Percentiles rank a stretch among this genome's conserved stretches.
Evolutionary conservation across 176 grass and related monocot genomes (phyloP).

Genomic region (Eleusine coracana): DNA sequence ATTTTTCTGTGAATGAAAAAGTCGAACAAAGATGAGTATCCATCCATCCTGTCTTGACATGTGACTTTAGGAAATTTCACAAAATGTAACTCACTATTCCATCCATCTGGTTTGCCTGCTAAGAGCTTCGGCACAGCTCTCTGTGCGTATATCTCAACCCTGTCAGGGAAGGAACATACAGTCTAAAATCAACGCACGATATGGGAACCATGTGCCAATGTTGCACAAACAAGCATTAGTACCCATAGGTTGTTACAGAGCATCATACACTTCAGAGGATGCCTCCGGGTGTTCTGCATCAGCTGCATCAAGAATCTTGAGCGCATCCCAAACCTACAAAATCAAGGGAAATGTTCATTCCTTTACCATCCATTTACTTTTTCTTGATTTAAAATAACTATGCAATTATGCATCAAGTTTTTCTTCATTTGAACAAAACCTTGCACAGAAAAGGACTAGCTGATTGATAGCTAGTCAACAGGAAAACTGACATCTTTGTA

Average conservation of each 20-base stretch:
- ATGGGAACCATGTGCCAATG: neutral
- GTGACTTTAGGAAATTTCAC: conserved; percentile 19
- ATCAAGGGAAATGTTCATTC: neutral
- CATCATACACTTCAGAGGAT: conserved; percentile 64
- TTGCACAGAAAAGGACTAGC: neutral
- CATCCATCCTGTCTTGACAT: neutral
- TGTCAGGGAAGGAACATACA: conserved; percentile 2
- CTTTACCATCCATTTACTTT: neutral
- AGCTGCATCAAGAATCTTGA: conserved; percentile 74
- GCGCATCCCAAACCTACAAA: conserved; percentile 69
- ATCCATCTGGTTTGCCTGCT: conserved; percentile 72
- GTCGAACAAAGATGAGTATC: neutral
- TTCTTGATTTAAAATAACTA: neutral
- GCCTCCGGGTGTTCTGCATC: conserved; percentile 61
- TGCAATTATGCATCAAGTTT: neutral
- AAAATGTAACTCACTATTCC: conserved; percentile 74
- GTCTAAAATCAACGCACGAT: neutral
- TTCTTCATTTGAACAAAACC: neutral
- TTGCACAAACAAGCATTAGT: neutral
- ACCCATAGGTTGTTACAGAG: conserved; percentile 10
- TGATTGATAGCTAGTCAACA: neutral
- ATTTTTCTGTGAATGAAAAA: neutral
- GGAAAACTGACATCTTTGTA: conserved; percentile 49
- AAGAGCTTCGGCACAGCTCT: conserved; percentile 63
- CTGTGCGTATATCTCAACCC: conserved; percentile 74